Base-by-base conservation (phyloP, 805 yeast genomes). In the Wickerhamiella brachini region DNA sequence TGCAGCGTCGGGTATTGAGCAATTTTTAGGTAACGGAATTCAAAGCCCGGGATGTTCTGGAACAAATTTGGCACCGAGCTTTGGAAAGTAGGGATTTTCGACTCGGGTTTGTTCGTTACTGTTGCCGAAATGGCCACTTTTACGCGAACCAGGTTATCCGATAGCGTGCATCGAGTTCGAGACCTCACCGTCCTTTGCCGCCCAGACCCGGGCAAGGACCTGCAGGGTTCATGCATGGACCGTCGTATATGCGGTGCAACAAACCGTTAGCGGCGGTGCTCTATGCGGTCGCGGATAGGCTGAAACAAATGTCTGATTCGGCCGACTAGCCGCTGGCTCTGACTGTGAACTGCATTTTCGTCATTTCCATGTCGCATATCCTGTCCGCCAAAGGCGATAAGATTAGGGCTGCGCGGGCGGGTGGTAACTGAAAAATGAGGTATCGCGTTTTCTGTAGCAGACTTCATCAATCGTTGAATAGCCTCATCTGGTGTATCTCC, bases 401-500 rank as follows among this genome's bases (percentile, higher is more conserved):
- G 50, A 49, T 61, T 61, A 2, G 63, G 63, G 20, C 62, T 60
- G 15, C 62, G 53, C 8, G 63, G 63, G 22, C 61, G 49, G 49
- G 59, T 49, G 22, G 56, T 41, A 5, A 55, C 47, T n/a, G 62
- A 59, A 50, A 54, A 58, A 56, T 42, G 60, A 56, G 51, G 64
- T 56, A 51, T 65, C 54, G 56, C 61, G 55, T 51, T 59, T 12
- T 48, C 43, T 2, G 62, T 58, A 12, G 62, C 62, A 41, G 51
- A 22, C 31, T 45, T 49, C 18, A 54, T 41, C 3, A 64, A 54
- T 41, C 59, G 51, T 22, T 44, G 55, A 5, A 60, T 51, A 5
- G 69, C 68, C 17, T 48, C 49, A 7, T 52, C 56, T 8, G 51
- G 53, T 15, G 55, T 42, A 43, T 61, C 61, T 1, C 69, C 69